These are phyloP conservation scores for Suillus discolor DNA, from an alignment of 768 basidiomycete species.

Conservation along the genomic window DNA sequence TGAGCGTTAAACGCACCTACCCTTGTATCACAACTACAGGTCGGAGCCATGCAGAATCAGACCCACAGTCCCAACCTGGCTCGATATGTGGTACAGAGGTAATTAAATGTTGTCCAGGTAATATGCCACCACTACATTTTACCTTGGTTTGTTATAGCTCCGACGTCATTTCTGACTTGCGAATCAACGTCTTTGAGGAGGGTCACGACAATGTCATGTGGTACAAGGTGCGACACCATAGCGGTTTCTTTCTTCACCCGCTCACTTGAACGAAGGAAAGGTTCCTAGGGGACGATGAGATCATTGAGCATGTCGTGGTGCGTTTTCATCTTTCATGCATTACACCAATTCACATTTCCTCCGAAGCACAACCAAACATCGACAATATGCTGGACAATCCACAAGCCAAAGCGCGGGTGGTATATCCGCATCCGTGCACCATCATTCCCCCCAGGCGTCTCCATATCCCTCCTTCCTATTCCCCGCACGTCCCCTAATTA, in stretches of 20 bases:
- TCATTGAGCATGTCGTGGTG: slow-evolving; percentile 74
- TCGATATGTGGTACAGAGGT: slow-evolving; percentile 36
- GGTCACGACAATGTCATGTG: slow-evolving; percentile 60
- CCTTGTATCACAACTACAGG: neutral
- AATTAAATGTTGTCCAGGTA: slow-evolving; percentile 3
- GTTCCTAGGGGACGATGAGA: slow-evolving; percentile 71
- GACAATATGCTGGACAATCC: slow-evolving; percentile 72
- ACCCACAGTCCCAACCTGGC: slow-evolving; percentile 30
- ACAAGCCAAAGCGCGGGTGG: slow-evolving; percentile 82
- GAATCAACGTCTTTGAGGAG: slow-evolving; percentile 64
- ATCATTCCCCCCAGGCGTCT: slow-evolving; percentile 61
- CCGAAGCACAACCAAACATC: slow-evolving; percentile 67
- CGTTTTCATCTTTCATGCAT: slow-evolving; percentile 26
- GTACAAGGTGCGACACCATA: slow-evolving; percentile 61
- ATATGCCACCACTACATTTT: neutral
- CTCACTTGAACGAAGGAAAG: slow-evolving; percentile 57
- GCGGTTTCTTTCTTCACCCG: neutral
- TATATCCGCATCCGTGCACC: slow-evolving; percentile 80
- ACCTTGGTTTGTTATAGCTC: slow-evolving; percentile 46
- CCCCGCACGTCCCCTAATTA: slow-evolving; percentile 48
- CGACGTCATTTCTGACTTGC: slow-evolving; percentile 72
- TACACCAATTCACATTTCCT: neutral
- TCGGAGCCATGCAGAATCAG: slow-evolving; percentile 19
- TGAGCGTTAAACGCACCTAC: neutral
- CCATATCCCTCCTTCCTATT: slow-evolving; percentile 57